These are phyloP conservation scores for Scedosporium dehoogii DNA, from an alignment of 2,329 filamentous ascomycete genomes.

Conservation along the genomic window DNA sequence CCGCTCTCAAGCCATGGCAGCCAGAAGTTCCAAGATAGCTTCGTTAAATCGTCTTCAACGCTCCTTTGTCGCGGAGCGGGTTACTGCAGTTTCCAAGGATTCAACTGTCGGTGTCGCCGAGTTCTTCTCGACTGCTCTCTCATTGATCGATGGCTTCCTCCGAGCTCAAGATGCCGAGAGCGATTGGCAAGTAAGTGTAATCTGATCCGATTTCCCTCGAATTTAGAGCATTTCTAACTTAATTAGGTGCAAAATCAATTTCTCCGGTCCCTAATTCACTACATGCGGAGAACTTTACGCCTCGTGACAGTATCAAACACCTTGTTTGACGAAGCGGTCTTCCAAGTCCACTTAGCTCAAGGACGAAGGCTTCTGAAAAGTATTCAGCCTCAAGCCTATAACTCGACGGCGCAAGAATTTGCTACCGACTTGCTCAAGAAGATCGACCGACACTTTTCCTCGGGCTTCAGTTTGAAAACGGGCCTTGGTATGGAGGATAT, in stretches of 20 bases:
- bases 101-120: conserved; percentile 44
- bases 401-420: conserved; percentile 18
- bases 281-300: conserved; percentile 43
- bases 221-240: neutral
- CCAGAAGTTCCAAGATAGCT: conserved; percentile 38
- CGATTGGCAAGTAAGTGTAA: conserved; percentile 8
- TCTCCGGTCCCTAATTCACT: conserved; percentile 34
- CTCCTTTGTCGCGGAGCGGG: conserved; percentile 42
- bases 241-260: conserved; percentile 13
- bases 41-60: conserved; percentile 51
- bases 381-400: neutral
- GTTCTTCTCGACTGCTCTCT: conserved; percentile 34
- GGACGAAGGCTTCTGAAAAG: conserved; percentile 33
- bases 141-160: conserved; percentile 33
- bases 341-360: conserved; percentile 52
- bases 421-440: conserved; percentile 27
- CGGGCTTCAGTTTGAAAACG: conserved; percentile 62
- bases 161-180: conserved; percentile 13
- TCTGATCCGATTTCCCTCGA: neutral
- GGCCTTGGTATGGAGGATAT: conserved; percentile 72
- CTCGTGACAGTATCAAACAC: conserved; percentile 27
- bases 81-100: conserved; percentile 49
- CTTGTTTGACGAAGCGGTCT: conserved; percentile 51
- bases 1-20: conserved; percentile 28
- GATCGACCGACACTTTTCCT: conserved; percentile 49